Percentiles rank a stretch among this genome's conserved stretches.
phyloP scores from a whole-genome alignment of 2,329 filamentous ascomycete genomes.

The Cadophora gregata region DNA sequence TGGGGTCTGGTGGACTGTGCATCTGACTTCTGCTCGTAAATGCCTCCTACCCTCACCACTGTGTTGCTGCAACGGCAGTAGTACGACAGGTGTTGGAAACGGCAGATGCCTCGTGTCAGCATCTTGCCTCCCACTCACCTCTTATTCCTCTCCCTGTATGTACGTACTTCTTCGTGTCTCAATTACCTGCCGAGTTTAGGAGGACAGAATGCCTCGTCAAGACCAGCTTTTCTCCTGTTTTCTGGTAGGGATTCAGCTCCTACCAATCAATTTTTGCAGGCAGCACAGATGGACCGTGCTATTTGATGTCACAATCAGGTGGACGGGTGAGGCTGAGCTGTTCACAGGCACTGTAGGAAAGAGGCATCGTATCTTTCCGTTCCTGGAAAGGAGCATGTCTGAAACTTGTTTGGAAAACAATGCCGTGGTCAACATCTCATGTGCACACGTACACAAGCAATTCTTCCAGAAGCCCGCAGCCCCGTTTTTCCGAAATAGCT shows the following conservation, averaged over 20 bases:
- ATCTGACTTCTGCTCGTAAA: conserved; percentile 1
- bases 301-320: background rate
- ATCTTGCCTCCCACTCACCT: background rate
- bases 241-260: conserved; percentile 7
- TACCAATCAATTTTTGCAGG: background rate
- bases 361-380: background rate
- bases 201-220: background rate
- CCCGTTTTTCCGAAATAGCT: background rate
- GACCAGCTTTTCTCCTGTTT: background rate
- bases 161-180: background rate
- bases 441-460: conserved; percentile 6
- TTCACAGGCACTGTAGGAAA: background rate
- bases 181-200: background rate
- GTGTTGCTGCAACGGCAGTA: background rate
- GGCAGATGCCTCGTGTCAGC: conserved; percentile 2
- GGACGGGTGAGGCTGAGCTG: conserved; percentile 3
- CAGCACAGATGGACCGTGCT: background rate
- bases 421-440: no score
- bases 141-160: background rate
- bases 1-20: conserved; percentile 10
- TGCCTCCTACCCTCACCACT: background rate
- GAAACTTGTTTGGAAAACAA: background rate
- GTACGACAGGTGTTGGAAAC: background rate
- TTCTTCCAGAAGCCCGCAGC: background rate
- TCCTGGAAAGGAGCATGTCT: background rate